A percentile compares a stretch with the other conserved stretches of the same genome.
Conservation (phyloP, 495 filamentous ascomycete genomes). For the Penicillium pulvis region DNA sequence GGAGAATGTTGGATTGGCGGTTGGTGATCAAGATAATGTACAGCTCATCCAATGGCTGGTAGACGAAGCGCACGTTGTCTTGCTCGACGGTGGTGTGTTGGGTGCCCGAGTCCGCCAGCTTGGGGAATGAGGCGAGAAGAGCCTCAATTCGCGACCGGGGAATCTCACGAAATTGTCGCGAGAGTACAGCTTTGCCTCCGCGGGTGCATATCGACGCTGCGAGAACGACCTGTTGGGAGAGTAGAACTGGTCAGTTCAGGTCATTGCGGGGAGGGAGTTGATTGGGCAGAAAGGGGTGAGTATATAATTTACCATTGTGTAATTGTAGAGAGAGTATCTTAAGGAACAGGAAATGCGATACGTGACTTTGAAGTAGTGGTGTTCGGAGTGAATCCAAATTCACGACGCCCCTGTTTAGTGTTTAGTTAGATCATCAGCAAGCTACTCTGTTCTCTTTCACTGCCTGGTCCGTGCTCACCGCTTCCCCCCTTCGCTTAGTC, state of each 20-base stretch:
- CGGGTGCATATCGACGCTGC: slow-evolving; percentile 98
- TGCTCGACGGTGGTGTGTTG: slow-evolving; percentile 98
- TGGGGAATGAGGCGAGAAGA: slow-evolving; percentile 93
- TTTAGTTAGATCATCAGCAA: slow-evolving; percentile 34
- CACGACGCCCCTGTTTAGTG: slow-evolving; percentile 22
- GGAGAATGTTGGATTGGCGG: slow-evolving; percentile 97
- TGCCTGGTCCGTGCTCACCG: slow-evolving; percentile 41
- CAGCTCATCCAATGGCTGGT: slow-evolving; percentile 97
- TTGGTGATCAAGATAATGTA: slow-evolving; percentile 99
- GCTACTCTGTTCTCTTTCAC: slow-evolving; percentile 51
- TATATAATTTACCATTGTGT: slow-evolving; percentile 27
- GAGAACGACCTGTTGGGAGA: slow-evolving; percentile 78
- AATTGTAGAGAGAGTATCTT: neutral
- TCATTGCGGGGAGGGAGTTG: neutral
- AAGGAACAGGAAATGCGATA: slow-evolving; percentile 8
- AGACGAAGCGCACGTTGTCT: slow-evolving; percentile 98
- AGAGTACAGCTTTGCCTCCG: slow-evolving; percentile 95
- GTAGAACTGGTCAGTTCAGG: slow-evolving; percentile 28
- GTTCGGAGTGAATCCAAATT: slow-evolving; percentile 1
- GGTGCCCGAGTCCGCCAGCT: slow-evolving; percentile 89
- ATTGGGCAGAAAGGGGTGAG: neutral
- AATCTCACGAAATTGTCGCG: slow-evolving; percentile 95
- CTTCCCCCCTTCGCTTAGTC: slow-evolving; percentile 45
- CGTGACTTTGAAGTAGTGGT: neutral
- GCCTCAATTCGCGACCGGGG: slow-evolving; percentile 94